Evolutionary conservation across 2,329 filamentous ascomycete genomes (phyloP).

Genomic region (Xylaria sp.): DNA sequence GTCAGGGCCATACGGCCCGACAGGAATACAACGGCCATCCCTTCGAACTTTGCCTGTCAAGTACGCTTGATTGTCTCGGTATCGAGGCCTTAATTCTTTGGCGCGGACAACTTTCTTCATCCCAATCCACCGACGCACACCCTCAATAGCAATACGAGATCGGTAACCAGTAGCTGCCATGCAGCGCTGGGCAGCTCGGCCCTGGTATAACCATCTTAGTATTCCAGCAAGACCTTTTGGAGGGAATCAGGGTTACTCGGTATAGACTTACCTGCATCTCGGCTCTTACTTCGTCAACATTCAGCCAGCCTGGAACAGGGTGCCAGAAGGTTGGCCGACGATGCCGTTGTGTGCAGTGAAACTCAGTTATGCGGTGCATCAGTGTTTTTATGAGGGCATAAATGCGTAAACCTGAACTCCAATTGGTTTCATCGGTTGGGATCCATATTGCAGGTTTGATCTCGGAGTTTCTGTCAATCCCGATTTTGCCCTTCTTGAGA

Average conservation of each 20-base stretch:
- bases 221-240: too few species aligned
- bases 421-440: slow-evolving; percentile 14
- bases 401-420: slow-evolving; percentile 33
- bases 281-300: slow-evolving; percentile 35
- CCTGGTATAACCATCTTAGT: slow-evolving; percentile 21
- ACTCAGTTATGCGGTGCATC: slow-evolving; percentile 34
- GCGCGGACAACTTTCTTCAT: slow-evolving; percentile 10
- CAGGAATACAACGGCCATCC: slow-evolving; percentile 20
- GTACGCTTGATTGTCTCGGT: slow-evolving; percentile 9
- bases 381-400: slow-evolving; percentile 33
- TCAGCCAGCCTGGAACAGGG: slow-evolving; percentile 33
- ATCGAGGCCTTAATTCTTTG: slow-evolving; percentile 21
- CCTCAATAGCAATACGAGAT: slow-evolving; percentile 35
- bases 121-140: slow-evolving; percentile 27
- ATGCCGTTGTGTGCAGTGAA: slow-evolving; percentile 4
- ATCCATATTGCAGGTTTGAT: slow-evolving; percentile 27
- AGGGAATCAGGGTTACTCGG: neutral
- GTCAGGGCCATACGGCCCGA: neutral
- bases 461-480: slow-evolving; percentile 8
- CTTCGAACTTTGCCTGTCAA: neutral
- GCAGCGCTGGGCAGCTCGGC: slow-evolving; percentile 35
- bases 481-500: slow-evolving; percentile 26
- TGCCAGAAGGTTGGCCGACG: slow-evolving; percentile 27
- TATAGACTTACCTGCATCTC: slow-evolving; percentile 38
- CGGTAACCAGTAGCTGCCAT: slow-evolving; percentile 33